phyloP scores from a whole-genome alignment of 768 basidiomycete genomes.

The Pleurotus pulmonarius region DNA sequence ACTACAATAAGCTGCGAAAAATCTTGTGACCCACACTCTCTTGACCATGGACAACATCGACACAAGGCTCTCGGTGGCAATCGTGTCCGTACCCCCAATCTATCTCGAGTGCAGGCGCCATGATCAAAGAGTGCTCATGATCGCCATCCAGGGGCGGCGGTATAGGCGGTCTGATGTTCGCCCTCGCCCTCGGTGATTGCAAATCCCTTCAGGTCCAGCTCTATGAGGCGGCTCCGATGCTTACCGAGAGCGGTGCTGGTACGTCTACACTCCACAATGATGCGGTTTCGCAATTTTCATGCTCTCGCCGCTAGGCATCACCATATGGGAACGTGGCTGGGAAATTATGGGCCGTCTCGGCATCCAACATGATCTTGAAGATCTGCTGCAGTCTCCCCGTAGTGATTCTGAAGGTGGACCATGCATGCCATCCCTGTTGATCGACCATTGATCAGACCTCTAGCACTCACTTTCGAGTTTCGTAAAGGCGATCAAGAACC shows the following conservation, averaged over 20 bases:
- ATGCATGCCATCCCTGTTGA: neutral
- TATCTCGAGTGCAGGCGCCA: neutral
- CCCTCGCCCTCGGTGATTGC: conserved; percentile 25
- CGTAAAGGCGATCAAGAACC: conserved; percentile 29
- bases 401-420: conserved; percentile 15
- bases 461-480: conserved; percentile 18
- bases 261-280: neutral
- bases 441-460: neutral
- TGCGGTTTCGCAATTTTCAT: neutral
- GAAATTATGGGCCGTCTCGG: conserved; percentile 34
- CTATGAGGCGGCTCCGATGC: conserved; percentile 35
- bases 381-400: conserved; percentile 13
- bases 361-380: conserved; percentile 23
- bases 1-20: too few species aligned
- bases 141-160: conserved; percentile 31
- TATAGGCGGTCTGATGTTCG: conserved; percentile 35
- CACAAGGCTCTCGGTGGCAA: conserved; percentile 6
- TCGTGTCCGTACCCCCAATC: conserved; percentile 11
- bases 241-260: conserved; percentile 40
- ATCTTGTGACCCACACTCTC: neutral
- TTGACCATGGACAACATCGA: neutral
- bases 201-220: conserved; percentile 29
- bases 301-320: conserved; percentile 19
- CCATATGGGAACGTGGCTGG: conserved; percentile 35
- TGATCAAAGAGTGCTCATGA: neutral